Evolutionary conservation across 192 early-diverging fungal genomes (phyloP).

Genomic region (Bifiguratus adelaidae): DNA sequence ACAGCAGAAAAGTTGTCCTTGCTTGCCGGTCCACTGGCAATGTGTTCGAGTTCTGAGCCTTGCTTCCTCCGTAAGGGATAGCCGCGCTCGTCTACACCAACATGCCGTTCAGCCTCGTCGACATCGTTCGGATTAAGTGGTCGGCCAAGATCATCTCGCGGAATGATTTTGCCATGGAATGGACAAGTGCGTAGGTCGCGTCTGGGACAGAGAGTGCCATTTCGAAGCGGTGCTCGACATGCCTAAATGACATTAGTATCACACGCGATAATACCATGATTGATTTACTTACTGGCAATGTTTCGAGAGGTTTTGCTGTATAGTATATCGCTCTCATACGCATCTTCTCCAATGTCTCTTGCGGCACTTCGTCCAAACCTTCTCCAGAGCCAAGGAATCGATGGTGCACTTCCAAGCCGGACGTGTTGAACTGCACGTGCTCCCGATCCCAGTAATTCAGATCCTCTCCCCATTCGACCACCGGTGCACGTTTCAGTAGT

Average conservation of each 20-base stretch:
- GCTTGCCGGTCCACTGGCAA: conserved; percentile 2
- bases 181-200: conserved; percentile 58
- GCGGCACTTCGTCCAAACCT: conserved; percentile 42
- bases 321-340: conserved; percentile 45
- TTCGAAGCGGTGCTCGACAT: conserved; percentile 49
- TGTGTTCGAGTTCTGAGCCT: background rate
- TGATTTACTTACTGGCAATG: conserved; percentile 27
- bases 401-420: conserved; percentile 31
- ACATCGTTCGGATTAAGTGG: conserved; percentile 11
- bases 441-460: conserved; percentile 54
- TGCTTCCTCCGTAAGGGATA: conserved; percentile 6
- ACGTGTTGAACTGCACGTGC: conserved; percentile 43
- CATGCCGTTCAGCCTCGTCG: background rate
- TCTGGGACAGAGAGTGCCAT: conserved; percentile 48
- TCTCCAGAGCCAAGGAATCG: conserved; percentile 54
- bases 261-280: background rate
- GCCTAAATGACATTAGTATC: conserved; percentile 18
- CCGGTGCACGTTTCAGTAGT: conserved; percentile 44
- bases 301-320: conserved; percentile 16
- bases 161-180: conserved; percentile 48
- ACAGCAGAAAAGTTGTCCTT: conserved; percentile 2
- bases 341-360: conserved; percentile 34
- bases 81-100: background rate
- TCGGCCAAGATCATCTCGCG: conserved; percentile 44
- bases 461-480: conserved; percentile 55